Base-by-base conservation (phyloP, 768 basidiomycete species). In the Mrakia frigida region DNA sequence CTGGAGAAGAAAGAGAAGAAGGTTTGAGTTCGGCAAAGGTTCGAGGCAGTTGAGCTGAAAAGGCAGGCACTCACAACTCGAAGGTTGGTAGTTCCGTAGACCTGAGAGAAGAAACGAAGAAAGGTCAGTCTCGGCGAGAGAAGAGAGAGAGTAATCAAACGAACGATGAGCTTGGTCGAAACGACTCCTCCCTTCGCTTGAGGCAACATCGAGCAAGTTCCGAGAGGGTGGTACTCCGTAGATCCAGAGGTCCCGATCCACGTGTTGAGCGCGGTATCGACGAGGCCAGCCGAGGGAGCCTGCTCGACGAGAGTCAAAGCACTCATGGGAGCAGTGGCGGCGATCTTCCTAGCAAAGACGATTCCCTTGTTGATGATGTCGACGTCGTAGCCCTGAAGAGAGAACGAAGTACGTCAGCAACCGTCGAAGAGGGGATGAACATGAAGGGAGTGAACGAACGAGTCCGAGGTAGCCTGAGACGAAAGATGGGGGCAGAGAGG, bases 151-250 rank as follows among this genome's bases (percentile, higher is more conserved):
- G 28, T 35, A 33, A 35, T 23, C 31, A 23, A 33, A 73, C 39
- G 60, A 28, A 41, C 71, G 46, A 77, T 83, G n/a, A 90, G 83
- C 63, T 86, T 82, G 65, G 85, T 83, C 79, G 88, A 86, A 70
- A 90, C 88, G 68, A 90, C 89, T 69, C 89, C 89, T n/a, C 86
- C 88, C 50, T 83, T 82, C 39, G 81, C 81, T 75, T 83, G 83
- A 3, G 89, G 88, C 65, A 89, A 82, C 88, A 90, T 89, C 11
- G 88, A 84, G 80, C 86, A 87, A 7, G 88, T 86, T 37, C 85
- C 76, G 6, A 72, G 33, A 6, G 77, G 67, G 79, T 81, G 75
- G 53, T 72, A 72, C 46, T 72, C 70, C 56, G 70, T 72, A 0
- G 28, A n/a, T n/a, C 52, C 35, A 3, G 52, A 56, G 4, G 50